Evolutionary conservation across 2,329 filamentous ascomycete species (phyloP).

Genomic region (Penicillium sp.): DNA sequence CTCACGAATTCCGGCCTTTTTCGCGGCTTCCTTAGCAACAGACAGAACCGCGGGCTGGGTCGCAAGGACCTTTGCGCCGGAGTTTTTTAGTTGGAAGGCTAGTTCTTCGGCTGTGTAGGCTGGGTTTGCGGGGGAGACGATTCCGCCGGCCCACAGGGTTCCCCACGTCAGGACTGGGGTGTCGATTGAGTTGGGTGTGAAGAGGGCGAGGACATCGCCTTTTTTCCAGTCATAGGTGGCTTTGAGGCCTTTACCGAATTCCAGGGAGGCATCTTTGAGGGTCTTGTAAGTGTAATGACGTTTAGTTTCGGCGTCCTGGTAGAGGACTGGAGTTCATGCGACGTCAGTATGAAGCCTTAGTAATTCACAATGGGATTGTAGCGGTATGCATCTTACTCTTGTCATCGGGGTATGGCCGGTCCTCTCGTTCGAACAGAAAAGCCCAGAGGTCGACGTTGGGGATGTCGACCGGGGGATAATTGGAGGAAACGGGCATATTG

Average conservation of each 20-base stretch:
- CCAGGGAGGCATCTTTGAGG: conserved; percentile 63
- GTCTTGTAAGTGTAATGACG: conserved; percentile 70
- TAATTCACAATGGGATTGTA: background rate
- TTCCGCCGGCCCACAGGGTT: conserved; percentile 77
- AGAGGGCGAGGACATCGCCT: conserved; percentile 79
- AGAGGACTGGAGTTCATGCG: conserved; percentile 62
- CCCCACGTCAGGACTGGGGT: conserved; percentile 76
- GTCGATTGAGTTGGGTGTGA: conserved; percentile 84
- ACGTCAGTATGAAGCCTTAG: background rate
- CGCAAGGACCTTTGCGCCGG: conserved; percentile 69
- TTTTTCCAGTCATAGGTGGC: conserved; percentile 75
- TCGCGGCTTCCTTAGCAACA: conserved; percentile 66
- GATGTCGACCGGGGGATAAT: conserved; percentile 65
- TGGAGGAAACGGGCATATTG: conserved; percentile 70
- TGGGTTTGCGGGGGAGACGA: conserved; percentile 83
- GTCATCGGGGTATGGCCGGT: conserved; percentile 66
- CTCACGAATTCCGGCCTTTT: conserved; percentile 66
- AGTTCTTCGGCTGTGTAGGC: conserved; percentile 82
- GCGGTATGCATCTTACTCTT: conserved; percentile 59
- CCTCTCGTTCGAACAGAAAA: conserved; percentile 70
- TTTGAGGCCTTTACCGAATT: conserved; percentile 80
- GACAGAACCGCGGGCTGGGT: conserved; percentile 70
- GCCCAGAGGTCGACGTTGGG: conserved; percentile 77
- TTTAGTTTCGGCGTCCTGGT: conserved; percentile 71
- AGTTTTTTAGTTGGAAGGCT: conserved; percentile 78